phyloP scores from a whole-genome alignment of 2,329 filamentous ascomycete species.

The Diaporthe vaccinii region DNA sequence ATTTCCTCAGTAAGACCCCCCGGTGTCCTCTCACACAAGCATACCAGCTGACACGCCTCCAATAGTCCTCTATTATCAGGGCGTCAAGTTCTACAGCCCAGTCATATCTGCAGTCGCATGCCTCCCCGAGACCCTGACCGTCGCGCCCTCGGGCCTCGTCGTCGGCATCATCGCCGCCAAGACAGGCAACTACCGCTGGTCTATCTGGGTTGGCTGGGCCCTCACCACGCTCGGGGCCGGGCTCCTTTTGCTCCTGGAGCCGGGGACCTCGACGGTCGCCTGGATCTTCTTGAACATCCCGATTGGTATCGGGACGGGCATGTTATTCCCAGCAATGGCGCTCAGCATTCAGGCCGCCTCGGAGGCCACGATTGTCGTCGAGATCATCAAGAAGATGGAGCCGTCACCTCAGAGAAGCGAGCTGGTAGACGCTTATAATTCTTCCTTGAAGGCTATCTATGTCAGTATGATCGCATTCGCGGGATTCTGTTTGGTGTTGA shows the following conservation, averaged over 20 bases:
- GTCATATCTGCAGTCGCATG: slow-evolving; percentile 68
- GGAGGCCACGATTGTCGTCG: slow-evolving; percentile 71
- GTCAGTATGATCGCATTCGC: slow-evolving; percentile 49
- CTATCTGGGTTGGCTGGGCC: slow-evolving; percentile 73
- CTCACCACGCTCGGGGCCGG: slow-evolving; percentile 71
- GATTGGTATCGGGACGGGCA: slow-evolving; percentile 72
- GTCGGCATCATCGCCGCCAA: slow-evolving; percentile 67
- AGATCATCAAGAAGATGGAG: slow-evolving; percentile 69
- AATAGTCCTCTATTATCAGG: slow-evolving; percentile 60
- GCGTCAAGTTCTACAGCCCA: slow-evolving; percentile 66
- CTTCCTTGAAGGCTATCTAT: slow-evolving; percentile 52
- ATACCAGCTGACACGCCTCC: slow-evolving; percentile 27
- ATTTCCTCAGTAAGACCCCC: slow-evolving; percentile 60
- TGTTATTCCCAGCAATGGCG: slow-evolving; percentile 74
- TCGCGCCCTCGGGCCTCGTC: slow-evolving; percentile 71
- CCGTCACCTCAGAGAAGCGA: slow-evolving; percentile 43
- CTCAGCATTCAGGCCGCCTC: slow-evolving; percentile 75
- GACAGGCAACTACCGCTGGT: slow-evolving; percentile 72
- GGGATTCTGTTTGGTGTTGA: slow-evolving; percentile 45
- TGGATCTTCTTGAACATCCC: slow-evolving; percentile 75
- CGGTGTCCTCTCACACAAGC: slow-evolving; percentile 45
- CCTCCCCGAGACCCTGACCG: slow-evolving; percentile 73
- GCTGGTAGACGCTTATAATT: slow-evolving; percentile 51
- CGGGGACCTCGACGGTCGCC: slow-evolving; percentile 61
- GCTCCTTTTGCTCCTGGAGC: slow-evolving; percentile 62